Percentiles rank a stretch among this genome's conserved stretches.
Conservation (phyloP, 495 filamentous ascomycete genomes). For the Aspergillus asperescens region DNA sequence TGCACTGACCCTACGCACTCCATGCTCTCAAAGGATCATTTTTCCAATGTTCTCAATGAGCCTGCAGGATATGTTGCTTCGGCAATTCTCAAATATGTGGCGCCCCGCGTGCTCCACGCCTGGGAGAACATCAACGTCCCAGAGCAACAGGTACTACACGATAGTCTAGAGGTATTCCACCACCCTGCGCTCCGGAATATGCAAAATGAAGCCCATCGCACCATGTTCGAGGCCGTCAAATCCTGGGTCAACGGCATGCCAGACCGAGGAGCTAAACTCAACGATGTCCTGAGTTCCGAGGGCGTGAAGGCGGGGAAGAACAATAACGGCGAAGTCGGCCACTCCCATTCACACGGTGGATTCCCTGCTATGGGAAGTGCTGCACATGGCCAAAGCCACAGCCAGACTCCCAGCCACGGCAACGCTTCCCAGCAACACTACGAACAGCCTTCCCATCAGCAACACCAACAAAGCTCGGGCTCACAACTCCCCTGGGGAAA, state of each 20-base stretch:
- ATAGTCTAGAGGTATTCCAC: conserved; percentile 76
- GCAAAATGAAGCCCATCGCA: conserved; percentile 66
- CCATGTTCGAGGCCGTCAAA: conserved; percentile 80
- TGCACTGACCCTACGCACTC: conserved; percentile 93
- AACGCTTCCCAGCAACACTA: conserved; percentile 9
- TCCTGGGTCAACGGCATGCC: conserved; percentile 65
- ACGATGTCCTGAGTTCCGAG: conserved; percentile 66
- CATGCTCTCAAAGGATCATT: conserved; percentile 93
- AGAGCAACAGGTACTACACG: conserved; percentile 70
- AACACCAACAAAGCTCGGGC: conserved; percentile 24
- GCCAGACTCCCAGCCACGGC: not conserved
- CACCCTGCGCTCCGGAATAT: conserved; percentile 76
- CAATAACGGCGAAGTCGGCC: conserved; percentile 44
- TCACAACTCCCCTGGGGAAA: conserved; percentile 32
- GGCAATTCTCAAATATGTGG: conserved; percentile 73
- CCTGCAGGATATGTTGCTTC: conserved; percentile 79
- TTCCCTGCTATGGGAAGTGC: conserved; percentile 8
- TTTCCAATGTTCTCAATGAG: conserved; percentile 85
- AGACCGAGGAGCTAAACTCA: conserved; percentile 57
- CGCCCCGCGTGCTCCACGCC: conserved; percentile 80
- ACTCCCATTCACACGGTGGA: conserved; percentile 26
- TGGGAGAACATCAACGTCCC: conserved; percentile 82
- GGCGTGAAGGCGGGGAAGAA: conserved; percentile 79
- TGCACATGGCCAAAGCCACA: conserved; percentile 10
- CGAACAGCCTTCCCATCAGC: conserved; percentile 16